Evolutionary conservation across 345 rosid species (phyloP).

Genomic region (Theobroma cacao): DNA sequence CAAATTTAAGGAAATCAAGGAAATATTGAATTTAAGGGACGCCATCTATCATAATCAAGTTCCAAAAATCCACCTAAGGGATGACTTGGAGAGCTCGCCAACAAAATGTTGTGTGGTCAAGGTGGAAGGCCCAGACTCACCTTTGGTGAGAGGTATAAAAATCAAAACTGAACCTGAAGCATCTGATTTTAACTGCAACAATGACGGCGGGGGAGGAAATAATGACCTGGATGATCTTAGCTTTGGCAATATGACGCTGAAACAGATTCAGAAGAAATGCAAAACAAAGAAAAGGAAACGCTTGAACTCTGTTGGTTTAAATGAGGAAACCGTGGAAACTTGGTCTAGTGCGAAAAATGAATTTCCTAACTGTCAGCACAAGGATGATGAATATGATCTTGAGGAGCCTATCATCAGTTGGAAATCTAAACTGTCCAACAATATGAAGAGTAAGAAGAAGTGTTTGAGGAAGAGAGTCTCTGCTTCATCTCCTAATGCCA

Average conservation of each 20-base stretch:
- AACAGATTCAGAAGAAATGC: constrained; percentile 47
- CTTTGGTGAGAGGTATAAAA: constrained; percentile 12
- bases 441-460: constrained; percentile 33
- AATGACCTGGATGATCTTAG: constrained; percentile 28
- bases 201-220: constrained; percentile 9
- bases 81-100: constrained; percentile 24
- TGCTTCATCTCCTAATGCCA: constrained; percentile 19
- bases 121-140: constrained; percentile 18
- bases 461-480: constrained; percentile 18
- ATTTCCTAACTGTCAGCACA: constrained; percentile 2
- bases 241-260: constrained; percentile 45
- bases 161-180: constrained; percentile 18
- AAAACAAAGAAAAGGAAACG: constrained; percentile 57
- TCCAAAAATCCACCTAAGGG: constrained; percentile 22
- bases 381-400: constrained; percentile 43
- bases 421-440: constrained; percentile 46
- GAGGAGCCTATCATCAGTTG: constrained; percentile 50
- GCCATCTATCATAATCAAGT: constrained; percentile 5
- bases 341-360: constrained; percentile 24
- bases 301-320: constrained; percentile 5
- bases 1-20: constrained; percentile 41
- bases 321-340: constrained; percentile 15
- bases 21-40: constrained; percentile 34
- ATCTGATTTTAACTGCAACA: constrained; percentile 6
- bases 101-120: constrained; percentile 17